Evolutionary conservation across 148 eudicot species (phyloP), one percentile per base, ranked within the genome.

Genomic region (Amaranthus palmeri): DNA sequence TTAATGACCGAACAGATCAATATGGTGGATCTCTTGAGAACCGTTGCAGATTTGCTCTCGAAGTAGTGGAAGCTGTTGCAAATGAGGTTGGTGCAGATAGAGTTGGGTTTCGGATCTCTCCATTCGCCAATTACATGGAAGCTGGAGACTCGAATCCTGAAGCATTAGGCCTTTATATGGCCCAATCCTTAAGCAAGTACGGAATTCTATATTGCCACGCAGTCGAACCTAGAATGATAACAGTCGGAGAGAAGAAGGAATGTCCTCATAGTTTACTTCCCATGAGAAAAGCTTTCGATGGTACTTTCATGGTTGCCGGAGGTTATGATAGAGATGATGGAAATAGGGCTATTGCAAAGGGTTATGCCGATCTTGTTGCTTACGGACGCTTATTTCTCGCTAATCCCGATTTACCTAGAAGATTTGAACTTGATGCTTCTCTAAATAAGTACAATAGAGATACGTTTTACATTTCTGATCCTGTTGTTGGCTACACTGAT

Each of bases 401-500:
- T 9, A 84, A 82, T 67, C 87, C 85, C 7, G 85, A 84, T 79
- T 52, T 84, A 71, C 87, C 85, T 11, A 59, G 49, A 43, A 49
- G 67, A 60, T 49, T 72, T 72, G 78, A 70, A 47, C 71, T 86
- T 25, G 42, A 84, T 76, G 85, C 83, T 25, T 77, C 84, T 57
- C 69, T 86, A 5, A 86, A 86, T 61, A 80, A 78, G 82, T 84
- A 86, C 61, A n/a, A 77, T 6, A 61, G 87, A 66, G 80, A 78
- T 3, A 84, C 86, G 0, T 84, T 86, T 65, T 86, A 84, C 44
- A 65, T 45, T 17, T 41, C 81, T 0, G 87, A 86, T 69, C 87
- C 87, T 18, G 64, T 86, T 68, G 69, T 86, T 61, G 89, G 90
- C 11, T 86, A 86, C 72, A 84, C 84, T 2, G 87, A 86, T 77